Base-by-base conservation (phyloP, 305 asterid genomes). In the Fraxinus sp. region DNA sequence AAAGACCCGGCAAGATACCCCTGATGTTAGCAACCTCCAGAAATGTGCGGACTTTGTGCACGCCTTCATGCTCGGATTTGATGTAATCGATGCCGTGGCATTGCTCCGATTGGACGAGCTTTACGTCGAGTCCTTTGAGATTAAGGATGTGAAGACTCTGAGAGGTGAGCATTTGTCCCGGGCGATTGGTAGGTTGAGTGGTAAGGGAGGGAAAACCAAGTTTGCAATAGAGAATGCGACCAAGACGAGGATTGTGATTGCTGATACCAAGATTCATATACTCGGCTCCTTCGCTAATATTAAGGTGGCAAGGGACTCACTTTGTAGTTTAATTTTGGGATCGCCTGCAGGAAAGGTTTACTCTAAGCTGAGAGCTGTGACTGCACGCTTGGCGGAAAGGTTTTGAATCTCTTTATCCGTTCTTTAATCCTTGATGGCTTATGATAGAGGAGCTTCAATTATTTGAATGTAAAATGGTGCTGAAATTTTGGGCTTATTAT, bases 51-150 rank as follows among this genome's bases (percentile, higher is more conserved):
- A 95, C 68, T 93, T 95, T 16, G 94, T 90, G 7, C 98, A 95
- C 84, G 97, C 98, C 4, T 95, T 95, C 86, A 89, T 86, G 91
- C 91, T 95, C 0, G 98, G 98, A 1, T 95, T 95, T 75, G 98
- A 95, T 18, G 80, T 90, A 0, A 78, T 86, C 35, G 98, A 94
- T 33, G 97, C 95, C 2, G 88, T 93, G 18, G 91, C 97, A 16
- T 8, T 94, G 89, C 92, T 94, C 32, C 91, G 97, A 7, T 41
- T 94, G 86, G 98, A 94, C 71, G 98, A 93, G 84, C 90, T 94
- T 28, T 94, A 90, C 66, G 93, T 93, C 0, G 97, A 94, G 57
- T 91, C 97, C 0, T 94, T 94, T 2, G 98, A 94, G 87, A 93
- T 93, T 24, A 94, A 93, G 89, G 98, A 94, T 74, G 97, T 94